These are phyloP conservation scores for Dalbergia oliveri DNA, from an alignment of 306 rosid species.

Conservation along the genomic window DNA sequence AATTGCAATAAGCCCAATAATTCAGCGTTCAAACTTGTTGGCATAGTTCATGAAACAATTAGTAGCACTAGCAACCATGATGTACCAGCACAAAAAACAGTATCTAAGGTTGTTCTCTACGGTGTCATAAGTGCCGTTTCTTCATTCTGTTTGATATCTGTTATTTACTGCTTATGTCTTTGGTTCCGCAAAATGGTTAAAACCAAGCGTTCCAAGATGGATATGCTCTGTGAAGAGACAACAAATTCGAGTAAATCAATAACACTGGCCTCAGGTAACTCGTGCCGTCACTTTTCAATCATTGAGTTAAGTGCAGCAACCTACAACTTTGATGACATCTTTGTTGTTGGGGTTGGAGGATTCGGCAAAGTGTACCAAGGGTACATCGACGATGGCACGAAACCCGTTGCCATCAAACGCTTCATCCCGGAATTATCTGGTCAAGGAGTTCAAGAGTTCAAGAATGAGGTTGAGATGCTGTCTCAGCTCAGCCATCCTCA, in stretches of 20 bases:
- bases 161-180: background rate
- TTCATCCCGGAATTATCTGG: background rate
- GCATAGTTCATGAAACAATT: background rate
- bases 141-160: background rate
- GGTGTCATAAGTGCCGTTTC: background rate
- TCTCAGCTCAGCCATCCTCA: slow-evolving; percentile 36
- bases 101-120: background rate
- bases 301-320: slow-evolving; percentile 41
- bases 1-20: background rate
- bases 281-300: slow-evolving; percentile 38
- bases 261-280: background rate
- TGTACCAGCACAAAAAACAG: background rate
- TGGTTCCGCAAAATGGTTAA: background rate
- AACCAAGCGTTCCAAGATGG: background rate
- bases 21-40: background rate
- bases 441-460: slow-evolving; percentile 37
- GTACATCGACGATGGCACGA: slow-evolving; percentile 1
- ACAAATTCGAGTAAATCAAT: background rate
- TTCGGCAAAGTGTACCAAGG: slow-evolving; percentile 50
- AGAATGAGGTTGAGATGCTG: slow-evolving; percentile 40
- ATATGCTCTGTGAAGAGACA: background rate
- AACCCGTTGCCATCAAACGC: slow-evolving; percentile 34
- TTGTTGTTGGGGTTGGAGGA: slow-evolving; percentile 38
- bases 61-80: background rate
- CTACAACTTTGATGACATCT: slow-evolving; percentile 28